A percentile compares a stretch with the other conserved stretches of the same genome.
These are phyloP conservation scores for Chondrus crispus DNA, from an alignment of 23 red algal species.

Conservation along the genomic window DNA sequence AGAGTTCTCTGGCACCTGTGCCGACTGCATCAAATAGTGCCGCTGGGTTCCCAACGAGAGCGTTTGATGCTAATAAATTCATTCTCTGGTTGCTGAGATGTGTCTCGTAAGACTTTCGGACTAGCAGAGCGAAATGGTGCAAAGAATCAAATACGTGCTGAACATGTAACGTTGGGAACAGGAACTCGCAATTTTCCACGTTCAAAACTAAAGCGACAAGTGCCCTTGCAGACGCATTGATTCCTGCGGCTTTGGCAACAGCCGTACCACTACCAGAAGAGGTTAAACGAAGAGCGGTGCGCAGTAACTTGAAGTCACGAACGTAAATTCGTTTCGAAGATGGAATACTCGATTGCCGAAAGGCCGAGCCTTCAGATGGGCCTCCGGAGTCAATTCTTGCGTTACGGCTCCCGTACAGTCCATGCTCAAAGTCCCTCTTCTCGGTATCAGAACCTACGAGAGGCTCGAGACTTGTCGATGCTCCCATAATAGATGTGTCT, in stretches of 20 bases:
- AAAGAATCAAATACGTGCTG: slow-evolving; percentile 82
- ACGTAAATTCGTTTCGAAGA: slow-evolving; percentile 56
- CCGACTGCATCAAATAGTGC: slow-evolving; percentile 87
- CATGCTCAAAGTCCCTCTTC: neutral
- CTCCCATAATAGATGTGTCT: slow-evolving; percentile 28
- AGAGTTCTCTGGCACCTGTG: slow-evolving; percentile 77
- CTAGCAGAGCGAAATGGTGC: slow-evolving; percentile 69
- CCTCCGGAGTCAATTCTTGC: neutral
- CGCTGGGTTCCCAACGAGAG: slow-evolving; percentile 83
- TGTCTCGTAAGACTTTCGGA: slow-evolving; percentile 72
- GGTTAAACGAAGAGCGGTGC: slow-evolving; percentile 36
- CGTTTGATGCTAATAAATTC: slow-evolving; percentile 84
- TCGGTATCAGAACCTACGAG: slow-evolving; percentile 20
- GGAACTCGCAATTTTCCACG: slow-evolving; percentile 88
- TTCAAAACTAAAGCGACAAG: slow-evolving; percentile 78
- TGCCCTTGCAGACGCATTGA: slow-evolving; percentile 49
- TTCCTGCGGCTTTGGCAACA: slow-evolving; percentile 41
- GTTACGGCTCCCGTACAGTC: neutral
- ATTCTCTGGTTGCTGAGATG: slow-evolving; percentile 75
- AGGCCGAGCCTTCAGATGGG: no score
- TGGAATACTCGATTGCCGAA: no score
- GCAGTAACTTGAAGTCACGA: slow-evolving; percentile 27
- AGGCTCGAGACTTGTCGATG: neutral
- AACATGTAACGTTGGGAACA: slow-evolving; percentile 65
- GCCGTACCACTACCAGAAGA: slow-evolving; percentile 42